phyloP scores from a whole-genome alignment of 2,329 filamentous ascomycete genomes.

The Paramyrothecium sp. region DNA sequence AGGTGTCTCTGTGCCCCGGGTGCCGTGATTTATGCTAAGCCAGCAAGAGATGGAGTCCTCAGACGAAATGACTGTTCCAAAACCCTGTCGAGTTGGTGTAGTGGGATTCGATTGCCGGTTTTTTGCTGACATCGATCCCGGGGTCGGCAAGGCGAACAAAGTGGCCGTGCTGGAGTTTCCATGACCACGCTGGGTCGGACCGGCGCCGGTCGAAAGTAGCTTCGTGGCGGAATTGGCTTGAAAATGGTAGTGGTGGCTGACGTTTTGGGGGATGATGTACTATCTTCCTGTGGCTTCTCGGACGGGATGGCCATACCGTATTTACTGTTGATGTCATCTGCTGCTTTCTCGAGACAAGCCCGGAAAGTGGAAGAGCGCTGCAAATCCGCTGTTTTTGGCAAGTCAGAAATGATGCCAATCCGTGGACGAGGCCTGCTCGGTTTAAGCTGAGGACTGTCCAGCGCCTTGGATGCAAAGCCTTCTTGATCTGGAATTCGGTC shows the following conservation, averaged over 20 bases:
- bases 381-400: conserved; percentile 16
- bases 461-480: background rate
- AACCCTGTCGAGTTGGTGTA: conserved; percentile 10
- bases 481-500: no score
- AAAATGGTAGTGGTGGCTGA: background rate
- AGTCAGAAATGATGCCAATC: conserved; percentile 23
- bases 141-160: no score
- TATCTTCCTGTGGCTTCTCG: background rate
- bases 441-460: background rate
- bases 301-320: conserved; percentile 14
- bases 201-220: conserved; percentile 7
- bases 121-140: background rate
- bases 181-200: no score
- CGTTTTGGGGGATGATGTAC: background rate
- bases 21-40: no score
- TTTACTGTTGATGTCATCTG: conserved; percentile 24
- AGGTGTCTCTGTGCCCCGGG: no score
- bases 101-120: conserved; percentile 6
- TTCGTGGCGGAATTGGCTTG: conserved; percentile 6
- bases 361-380: conserved; percentile 26
- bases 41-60: background rate
- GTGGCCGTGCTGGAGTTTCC: no score
- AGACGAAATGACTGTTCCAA: conserved; percentile 6
- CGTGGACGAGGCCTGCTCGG: conserved; percentile 16
- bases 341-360: conserved; percentile 25